Base-by-base conservation (phyloP, 257 asterid species). In the Solanum arcanum region DNA sequence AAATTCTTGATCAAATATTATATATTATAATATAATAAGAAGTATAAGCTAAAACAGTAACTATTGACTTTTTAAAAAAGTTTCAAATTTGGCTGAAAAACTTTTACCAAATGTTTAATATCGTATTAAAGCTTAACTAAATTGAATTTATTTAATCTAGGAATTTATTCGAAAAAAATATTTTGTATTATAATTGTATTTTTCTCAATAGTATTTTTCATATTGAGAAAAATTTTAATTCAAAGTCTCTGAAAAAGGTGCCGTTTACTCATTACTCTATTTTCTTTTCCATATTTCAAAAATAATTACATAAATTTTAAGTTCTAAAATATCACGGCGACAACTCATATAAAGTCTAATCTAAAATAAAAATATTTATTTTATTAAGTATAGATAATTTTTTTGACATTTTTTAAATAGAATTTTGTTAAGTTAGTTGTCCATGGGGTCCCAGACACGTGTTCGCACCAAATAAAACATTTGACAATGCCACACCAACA, bases 271-370 rank as follows among this genome's bases (percentile, higher is more conserved):
- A 37, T 37, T 37, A 37, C 39, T 37, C 7, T 37, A 37, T 5
- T 5, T 37, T 37, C 1, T 37, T 37, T 37, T 37, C 7, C 7
- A 35, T 37, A 5, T 37, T 37, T 37, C 6, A 1, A 37, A 37
- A 37, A 1, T 5, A 37, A 37, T 5, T 37, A 37, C 7, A 37
- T 5, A 37, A 37, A 37, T 37, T 37, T 37, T 1, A 37, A 37
- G 6, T 1, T 37, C 7, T 37, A 5, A 37, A 37, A 37, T 5
- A 37, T 1, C 39, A 1, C 7, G 0, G 1, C 7, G 1, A 37
- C 7, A 37, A 37, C 39, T 37, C 7, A 1, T 35, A 37, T 5
- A 5, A 35, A 35, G 1, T 35, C 1, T 35, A 35, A 37, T 37
- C 7, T 37, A 37, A 37, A 37, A 33, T 3, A 4, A 33, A 5